Base-by-base conservation (phyloP, 2,329 filamentous ascomycete genomes). In the Sarocladium brachiariae region DNA sequence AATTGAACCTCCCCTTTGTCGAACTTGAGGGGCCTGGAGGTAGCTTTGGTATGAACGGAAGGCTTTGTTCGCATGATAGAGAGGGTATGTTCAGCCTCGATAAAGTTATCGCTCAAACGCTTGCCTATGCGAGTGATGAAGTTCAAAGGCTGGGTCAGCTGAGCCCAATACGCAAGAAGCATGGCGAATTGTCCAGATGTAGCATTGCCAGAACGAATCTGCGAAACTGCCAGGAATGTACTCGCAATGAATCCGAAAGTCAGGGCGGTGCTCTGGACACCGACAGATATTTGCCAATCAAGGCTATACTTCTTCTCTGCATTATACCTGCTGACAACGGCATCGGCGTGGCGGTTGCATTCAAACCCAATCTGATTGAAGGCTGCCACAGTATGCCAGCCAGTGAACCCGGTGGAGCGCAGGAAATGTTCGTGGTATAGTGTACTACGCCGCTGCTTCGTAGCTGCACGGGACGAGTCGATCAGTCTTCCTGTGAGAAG, bases 121-220 rank as follows among this genome's bases (percentile, higher is more conserved):
- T 77, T 78, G 6, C 79, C 77, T 24, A 82, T 65, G 16, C 69
- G 68, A 6, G 78, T 75, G 60, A 89, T 88, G 64, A 86, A 88
- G 56, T 83, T 83, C 50, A 89, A 73, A 2, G 86, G 86, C 2
- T 78, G 76, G 39, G 85, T 84, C 33, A 89, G 72, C 59, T 89
- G 85, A 16, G 78, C 77, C 84, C 87, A 87, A 63, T 89, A 89
- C 50, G 83, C 84, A 53, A 89, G 68, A 14, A 89, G 71, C 66
- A 83, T 80, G 51, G 86, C 81, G 57, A 89, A 88, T 55, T 85
- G 76, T 51, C 85, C 85, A 10, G 85, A 71, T 4, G 78, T 78
- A 4, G 79, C 76, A 49, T 76, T 66, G 1, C 75, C 76, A n/a
- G 73, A 74, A 2, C 76, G 82, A 50, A 89, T 83, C 55, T 86